phyloP scores from a whole-genome alignment of 805 yeast species.

The Cyberlindnera americana region DNA sequence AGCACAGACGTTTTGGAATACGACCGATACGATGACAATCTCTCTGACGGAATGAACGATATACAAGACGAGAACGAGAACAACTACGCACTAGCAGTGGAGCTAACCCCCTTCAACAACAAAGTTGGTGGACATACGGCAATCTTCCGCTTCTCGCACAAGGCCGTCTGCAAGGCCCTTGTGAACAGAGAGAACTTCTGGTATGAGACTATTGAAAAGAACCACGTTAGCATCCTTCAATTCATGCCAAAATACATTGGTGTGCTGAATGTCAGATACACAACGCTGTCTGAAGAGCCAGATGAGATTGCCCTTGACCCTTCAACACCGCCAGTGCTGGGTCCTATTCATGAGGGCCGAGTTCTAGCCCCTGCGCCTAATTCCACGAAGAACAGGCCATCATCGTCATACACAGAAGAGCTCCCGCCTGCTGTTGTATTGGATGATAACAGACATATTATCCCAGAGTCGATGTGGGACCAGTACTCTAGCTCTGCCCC shows the following conservation, averaged over 20 bases:
- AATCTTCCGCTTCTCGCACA: conserved; percentile 82
- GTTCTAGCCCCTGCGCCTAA: conserved; percentile 14
- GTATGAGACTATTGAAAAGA: conserved; percentile 83
- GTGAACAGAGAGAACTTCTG: conserved; percentile 86
- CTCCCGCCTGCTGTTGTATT: conserved; percentile 78
- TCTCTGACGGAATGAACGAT: conserved; percentile 16
- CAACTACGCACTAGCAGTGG: conserved; percentile 74
- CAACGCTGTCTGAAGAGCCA: conserved; percentile 29
- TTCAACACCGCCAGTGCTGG: conserved; percentile 17
- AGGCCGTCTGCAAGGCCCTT: conserved; percentile 92
- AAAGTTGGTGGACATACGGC: conserved; percentile 99
- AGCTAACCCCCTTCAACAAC: conserved; percentile 84
- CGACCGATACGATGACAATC: conserved; percentile 4
- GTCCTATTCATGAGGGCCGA: conserved; percentile 18
- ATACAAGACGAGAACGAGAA: conserved; percentile 29
- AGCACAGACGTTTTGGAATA: conserved; percentile 13
- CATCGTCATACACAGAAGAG: conserved; percentile 27
- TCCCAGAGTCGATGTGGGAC: conserved; percentile 75
- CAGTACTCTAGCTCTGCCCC: conserved; percentile 47
- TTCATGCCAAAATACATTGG: conserved; percentile 96
- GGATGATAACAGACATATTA: conserved; percentile 88
- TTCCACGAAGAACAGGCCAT: conserved; percentile 14
- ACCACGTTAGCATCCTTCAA: conserved; percentile 69
- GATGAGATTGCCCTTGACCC: conserved; percentile 16
- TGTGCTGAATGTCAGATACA: conserved; percentile 83